A percentile compares a stretch with the other conserved stretches of the same genome.
These are phyloP conservation scores for Spirogloea muscicola DNA, from an alignment of 139 green algal genomes.

Conservation along the genomic window DNA sequence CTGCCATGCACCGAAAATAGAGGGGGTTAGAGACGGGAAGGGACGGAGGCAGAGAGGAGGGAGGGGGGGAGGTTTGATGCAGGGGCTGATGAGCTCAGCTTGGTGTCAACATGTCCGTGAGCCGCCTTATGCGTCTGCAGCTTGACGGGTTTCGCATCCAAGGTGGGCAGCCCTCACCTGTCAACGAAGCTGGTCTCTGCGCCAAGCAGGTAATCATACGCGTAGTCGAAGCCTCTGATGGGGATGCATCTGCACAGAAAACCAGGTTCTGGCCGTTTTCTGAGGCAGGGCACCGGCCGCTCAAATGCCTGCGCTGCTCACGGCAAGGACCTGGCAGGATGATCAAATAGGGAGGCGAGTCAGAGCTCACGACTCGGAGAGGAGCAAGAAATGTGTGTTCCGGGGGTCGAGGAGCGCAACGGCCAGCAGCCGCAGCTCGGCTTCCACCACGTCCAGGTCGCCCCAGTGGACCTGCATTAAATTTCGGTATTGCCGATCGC, in stretches of 20 bases:
- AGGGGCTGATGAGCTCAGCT: neutral
- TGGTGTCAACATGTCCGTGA: no score
- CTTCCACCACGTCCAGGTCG: slow-evolving; percentile 38
- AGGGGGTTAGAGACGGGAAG: neutral
- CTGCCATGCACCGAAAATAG: no score
- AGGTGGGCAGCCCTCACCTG: slow-evolving; percentile 1
- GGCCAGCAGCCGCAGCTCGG: slow-evolving; percentile 37
- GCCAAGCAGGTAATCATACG: slow-evolving; percentile 13
- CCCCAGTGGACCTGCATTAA: slow-evolving; percentile 40
- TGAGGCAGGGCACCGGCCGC: neutral
- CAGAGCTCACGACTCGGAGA: slow-evolving; percentile 43
- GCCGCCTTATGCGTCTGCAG: no score
- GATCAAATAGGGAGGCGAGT: no score
- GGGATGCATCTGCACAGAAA: slow-evolving; percentile 21
- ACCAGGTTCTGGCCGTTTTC: neutral
- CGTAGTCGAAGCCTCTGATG: slow-evolving; percentile 22
- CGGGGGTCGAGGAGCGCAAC: slow-evolving; percentile 21
- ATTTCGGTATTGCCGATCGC: neutral
- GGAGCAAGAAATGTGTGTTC: slow-evolving; percentile 44
- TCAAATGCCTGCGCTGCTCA: no score
- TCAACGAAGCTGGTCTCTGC: slow-evolving; percentile 20
- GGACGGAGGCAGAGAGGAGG: neutral
- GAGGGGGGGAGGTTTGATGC: neutral
- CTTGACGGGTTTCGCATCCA: no score
- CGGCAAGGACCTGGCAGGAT: no score